These are phyloP conservation scores for Tolypocladium amazonense DNA, from an alignment of 2,329 filamentous ascomycete genomes.

Conservation along the genomic window DNA sequence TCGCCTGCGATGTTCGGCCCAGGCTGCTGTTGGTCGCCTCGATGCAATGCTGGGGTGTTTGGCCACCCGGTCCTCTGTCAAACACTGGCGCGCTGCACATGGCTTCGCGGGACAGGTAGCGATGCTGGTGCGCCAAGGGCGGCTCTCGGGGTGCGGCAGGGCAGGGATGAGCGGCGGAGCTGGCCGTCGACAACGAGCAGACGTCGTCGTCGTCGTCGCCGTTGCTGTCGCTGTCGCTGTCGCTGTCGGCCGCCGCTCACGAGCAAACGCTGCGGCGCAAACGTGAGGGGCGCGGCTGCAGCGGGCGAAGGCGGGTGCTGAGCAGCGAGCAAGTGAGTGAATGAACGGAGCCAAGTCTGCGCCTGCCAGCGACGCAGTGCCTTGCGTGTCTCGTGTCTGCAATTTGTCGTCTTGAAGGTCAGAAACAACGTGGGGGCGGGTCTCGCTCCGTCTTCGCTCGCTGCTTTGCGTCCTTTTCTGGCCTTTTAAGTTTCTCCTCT, in stretches of 20 bases:
- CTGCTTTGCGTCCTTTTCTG: not conserved
- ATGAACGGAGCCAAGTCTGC: not conserved
- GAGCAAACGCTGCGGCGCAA: not conserved
- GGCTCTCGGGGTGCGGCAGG: not conserved
- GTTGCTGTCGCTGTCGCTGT: not conserved
- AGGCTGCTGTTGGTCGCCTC: not conserved
- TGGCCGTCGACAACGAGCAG: not conserved
- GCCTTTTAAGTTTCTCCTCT: not conserved
- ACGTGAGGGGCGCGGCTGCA: not conserved
- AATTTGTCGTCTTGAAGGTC: not conserved
- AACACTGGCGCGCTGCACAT: not conserved
- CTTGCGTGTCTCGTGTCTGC: not conserved
- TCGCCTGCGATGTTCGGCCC: not conserved
- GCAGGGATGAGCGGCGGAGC: not conserved
- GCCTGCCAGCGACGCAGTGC: not conserved
- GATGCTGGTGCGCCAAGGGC: not conserved
- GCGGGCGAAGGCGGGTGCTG: not conserved
- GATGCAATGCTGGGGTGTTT: not conserved
- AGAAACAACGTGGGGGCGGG: not conserved
- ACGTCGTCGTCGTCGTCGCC: not conserved
- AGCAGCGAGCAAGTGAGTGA: not conserved
- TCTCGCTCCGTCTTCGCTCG: not conserved
- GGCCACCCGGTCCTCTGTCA: not conserved
- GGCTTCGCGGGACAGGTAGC: not conserved
- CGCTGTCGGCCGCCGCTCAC: not conserved